phyloP scores from a whole-genome alignment of 2,329 filamentous ascomycete species.

The Rutstroemia sp. region DNA sequence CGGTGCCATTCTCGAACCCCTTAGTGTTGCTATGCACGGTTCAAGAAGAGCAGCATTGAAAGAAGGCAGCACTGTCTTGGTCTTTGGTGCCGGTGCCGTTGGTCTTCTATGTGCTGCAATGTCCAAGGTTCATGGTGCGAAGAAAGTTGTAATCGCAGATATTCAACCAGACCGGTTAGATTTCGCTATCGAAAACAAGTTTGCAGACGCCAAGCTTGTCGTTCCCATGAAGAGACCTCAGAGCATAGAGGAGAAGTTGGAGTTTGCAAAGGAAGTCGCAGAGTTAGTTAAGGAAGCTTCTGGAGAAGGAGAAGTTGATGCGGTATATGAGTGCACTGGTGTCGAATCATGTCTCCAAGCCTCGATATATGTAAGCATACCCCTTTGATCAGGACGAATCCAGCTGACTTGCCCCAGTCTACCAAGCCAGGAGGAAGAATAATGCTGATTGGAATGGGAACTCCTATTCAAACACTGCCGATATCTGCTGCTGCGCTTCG shows the following conservation, averaged over 20 bases:
- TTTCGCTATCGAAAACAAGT: conserved; percentile 51
- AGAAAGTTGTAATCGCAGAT: conserved; percentile 87
- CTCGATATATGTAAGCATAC: conserved; percentile 40
- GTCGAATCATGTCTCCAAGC: conserved; percentile 50
- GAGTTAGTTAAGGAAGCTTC: conserved; percentile 48
- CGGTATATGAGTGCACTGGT: conserved; percentile 59
- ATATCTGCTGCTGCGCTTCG: conserved; percentile 64
- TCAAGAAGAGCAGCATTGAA: conserved; percentile 73
- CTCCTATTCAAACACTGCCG: conserved; percentile 66
- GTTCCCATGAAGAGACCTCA: conserved; percentile 28
- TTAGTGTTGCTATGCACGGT: conserved; percentile 82
- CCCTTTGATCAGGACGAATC: not conserved
- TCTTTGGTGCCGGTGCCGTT: conserved; percentile 91
- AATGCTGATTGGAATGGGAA: conserved; percentile 74
- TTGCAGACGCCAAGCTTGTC: conserved; percentile 26
- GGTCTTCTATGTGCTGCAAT: conserved; percentile 48
- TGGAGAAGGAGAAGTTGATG: conserved; percentile 44
- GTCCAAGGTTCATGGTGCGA: conserved; percentile 66
- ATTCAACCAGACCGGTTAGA: conserved; percentile 81
- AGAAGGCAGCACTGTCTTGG: conserved; percentile 75
- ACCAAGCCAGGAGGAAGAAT: conserved; percentile 64
- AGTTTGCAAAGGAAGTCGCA: conserved; percentile 31
- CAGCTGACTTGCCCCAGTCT: conserved; percentile 32
- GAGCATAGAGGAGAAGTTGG: conserved; percentile 27
- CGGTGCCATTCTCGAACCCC: conserved; percentile 83